phyloP scores from a whole-genome alignment of 2,329 filamentous ascomycete genomes.

The Beauveria australis region DNA sequence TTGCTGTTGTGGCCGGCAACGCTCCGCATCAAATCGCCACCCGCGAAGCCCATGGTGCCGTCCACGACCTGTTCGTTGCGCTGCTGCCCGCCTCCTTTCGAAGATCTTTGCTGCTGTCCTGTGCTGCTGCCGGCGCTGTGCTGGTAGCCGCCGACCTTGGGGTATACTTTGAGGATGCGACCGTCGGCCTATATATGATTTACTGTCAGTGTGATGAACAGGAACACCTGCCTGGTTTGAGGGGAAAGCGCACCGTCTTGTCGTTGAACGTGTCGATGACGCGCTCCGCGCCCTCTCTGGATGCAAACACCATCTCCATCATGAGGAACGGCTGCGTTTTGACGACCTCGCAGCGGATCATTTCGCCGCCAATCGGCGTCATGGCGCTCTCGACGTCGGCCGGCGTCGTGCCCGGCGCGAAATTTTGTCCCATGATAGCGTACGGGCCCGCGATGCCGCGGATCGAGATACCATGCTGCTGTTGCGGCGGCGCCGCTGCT shows the following conservation, averaged over 20 bases:
- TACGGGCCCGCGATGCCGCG: slow-evolving; percentile 66
- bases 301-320: slow-evolving; percentile 68
- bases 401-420: slow-evolving; percentile 71
- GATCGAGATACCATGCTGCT: slow-evolving; percentile 53
- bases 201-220: not conserved
- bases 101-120: slow-evolving; percentile 16
- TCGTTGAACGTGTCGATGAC: slow-evolving; percentile 72
- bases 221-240: not conserved
- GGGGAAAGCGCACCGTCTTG: slow-evolving; percentile 52
- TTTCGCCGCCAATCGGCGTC: slow-evolving; percentile 62
- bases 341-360: slow-evolving; percentile 59
- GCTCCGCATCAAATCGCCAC: slow-evolving; percentile 36
- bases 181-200: slow-evolving; percentile 55
- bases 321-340: slow-evolving; percentile 64
- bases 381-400: slow-evolving; percentile 78
- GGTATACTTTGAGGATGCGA: slow-evolving; percentile 62
- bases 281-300: slow-evolving; percentile 62
- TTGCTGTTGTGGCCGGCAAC: slow-evolving; percentile 18
- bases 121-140: slow-evolving; percentile 12
- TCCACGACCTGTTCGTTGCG: slow-evolving; percentile 37
- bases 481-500: slow-evolving; percentile 10
- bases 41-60: slow-evolving; percentile 42
- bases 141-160: slow-evolving; percentile 45
- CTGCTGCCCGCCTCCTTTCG: slow-evolving; percentile 18
- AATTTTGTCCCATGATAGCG: slow-evolving; percentile 69